Percentiles rank a stretch among this genome's conserved stretches.
phyloP scores from a whole-genome alignment of 139 green algal genomes.

The Chlorella sp. region DNA sequence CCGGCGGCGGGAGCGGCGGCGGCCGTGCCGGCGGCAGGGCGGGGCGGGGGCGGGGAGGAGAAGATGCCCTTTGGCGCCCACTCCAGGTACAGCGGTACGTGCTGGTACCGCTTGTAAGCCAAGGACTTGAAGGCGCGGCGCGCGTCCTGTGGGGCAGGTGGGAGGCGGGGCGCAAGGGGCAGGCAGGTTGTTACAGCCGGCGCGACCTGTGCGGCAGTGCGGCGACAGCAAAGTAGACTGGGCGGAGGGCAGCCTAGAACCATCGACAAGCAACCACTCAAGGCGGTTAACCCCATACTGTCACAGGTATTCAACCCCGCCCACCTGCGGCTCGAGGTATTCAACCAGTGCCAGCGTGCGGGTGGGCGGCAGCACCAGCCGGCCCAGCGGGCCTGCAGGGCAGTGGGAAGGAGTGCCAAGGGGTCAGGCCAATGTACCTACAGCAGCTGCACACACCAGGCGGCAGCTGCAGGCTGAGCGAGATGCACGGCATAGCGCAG shows the following conservation, averaged over 20 bases:
- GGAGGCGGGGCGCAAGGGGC: neutral
- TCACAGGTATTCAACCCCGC: neutral
- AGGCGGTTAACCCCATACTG: neutral
- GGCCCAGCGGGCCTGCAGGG: conserved; percentile 53
- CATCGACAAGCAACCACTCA: too few species aligned
- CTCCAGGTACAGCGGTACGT: conserved; percentile 97
- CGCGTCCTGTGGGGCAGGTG: conserved; percentile 46
- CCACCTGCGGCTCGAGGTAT: conserved; percentile 74
- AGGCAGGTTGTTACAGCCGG: too few species aligned
- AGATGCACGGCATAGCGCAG: too few species aligned
- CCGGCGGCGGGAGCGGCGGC: conserved; percentile 13
- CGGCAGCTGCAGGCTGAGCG: neutral
- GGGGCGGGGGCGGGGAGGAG: conserved; percentile 26
- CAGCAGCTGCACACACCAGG: neutral
- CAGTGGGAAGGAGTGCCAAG: neutral
- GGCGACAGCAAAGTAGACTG: neutral
- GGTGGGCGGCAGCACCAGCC: conserved; percentile 88
- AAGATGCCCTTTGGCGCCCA: conserved; percentile 94
- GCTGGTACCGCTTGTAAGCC: conserved; percentile 95
- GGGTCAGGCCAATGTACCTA: too few species aligned
- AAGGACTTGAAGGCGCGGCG: conserved; percentile 80
- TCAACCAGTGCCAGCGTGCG: conserved; percentile 91
- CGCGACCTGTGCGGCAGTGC: neutral
- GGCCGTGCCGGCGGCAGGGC: conserved; percentile 20
- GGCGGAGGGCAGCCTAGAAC: neutral